phyloP scores from a whole-genome alignment of 2,329 filamentous ascomycete species.

The Kalmusia sp. region DNA sequence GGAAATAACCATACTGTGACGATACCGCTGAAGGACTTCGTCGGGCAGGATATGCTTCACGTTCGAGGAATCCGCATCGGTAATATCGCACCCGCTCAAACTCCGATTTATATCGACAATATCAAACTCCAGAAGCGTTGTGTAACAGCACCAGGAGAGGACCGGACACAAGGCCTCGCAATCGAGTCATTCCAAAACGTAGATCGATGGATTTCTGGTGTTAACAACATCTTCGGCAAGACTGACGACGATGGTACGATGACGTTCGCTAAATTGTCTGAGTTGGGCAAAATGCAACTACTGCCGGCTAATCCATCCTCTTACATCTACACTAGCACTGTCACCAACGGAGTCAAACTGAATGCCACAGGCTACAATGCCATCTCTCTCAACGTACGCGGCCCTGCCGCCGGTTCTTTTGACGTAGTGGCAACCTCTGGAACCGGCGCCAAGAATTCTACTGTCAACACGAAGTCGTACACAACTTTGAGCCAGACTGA shows the following conservation, averaged over 20 bases:
- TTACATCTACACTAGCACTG: slow-evolving; percentile 8
- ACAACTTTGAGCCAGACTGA: slow-evolving; percentile 5
- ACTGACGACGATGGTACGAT: slow-evolving; percentile 10
- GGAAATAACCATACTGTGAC: slow-evolving; percentile 11
- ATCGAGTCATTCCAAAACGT: slow-evolving; percentile 14
- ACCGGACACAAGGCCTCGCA: slow-evolving; percentile 5
- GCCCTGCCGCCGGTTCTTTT: slow-evolving; percentile 7
- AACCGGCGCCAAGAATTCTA: background rate
- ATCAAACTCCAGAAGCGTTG: slow-evolving; percentile 15
- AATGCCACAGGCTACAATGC: slow-evolving; percentile 4
- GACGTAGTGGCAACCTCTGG: slow-evolving; percentile 11
- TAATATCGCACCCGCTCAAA: slow-evolving; percentile 9
- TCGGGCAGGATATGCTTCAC: slow-evolving; percentile 3
- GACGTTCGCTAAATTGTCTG: slow-evolving; percentile 11
- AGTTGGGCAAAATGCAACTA: slow-evolving; percentile 13
- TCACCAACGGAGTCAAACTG: slow-evolving; percentile 4
- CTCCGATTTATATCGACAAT: slow-evolving; percentile 12
- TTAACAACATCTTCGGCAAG: slow-evolving; percentile 12
- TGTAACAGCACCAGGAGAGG: slow-evolving; percentile 7
- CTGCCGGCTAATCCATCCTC: slow-evolving; percentile 2
- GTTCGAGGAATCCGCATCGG: slow-evolving; percentile 9
- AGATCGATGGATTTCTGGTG: slow-evolving; percentile 12
- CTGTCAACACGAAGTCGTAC: slow-evolving; percentile 7
- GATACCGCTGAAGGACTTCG: slow-evolving; percentile 8
- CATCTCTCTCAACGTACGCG: slow-evolving; percentile 6